These are phyloP conservation scores for Phytopythium chamaehyphon DNA, from an alignment of 352 stramenopile species.

Conservation along the genomic window DNA sequence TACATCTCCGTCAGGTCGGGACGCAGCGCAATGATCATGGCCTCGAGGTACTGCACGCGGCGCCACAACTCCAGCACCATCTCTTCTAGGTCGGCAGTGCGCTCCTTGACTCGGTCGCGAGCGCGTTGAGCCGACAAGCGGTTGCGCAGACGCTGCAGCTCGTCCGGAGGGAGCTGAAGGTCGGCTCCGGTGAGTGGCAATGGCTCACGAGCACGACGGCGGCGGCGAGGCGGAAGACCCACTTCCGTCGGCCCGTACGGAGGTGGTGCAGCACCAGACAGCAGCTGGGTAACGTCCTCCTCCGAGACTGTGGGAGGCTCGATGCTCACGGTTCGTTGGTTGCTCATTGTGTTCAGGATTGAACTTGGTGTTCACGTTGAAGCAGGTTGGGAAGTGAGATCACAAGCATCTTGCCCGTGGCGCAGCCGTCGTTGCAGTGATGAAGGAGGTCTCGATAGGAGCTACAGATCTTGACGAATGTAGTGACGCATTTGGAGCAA, in stretches of 20 bases:
- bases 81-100: constrained; percentile 49
- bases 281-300: constrained; percentile 15
- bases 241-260: constrained; percentile 16
- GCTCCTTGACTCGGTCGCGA: constrained; percentile 54
- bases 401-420: too few relatives aligned
- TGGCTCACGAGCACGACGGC: constrained; percentile 28
- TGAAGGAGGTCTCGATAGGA: too few relatives aligned
- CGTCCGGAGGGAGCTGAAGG: constrained; percentile 32
- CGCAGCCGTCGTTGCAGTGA: too few relatives aligned
- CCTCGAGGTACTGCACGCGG: constrained; percentile 57
- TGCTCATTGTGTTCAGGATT: constrained; percentile 7
- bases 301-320: constrained; percentile 2
- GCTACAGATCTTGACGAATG: too few relatives aligned
- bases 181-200: constrained; percentile 52
- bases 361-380: background rate
- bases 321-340: constrained; percentile 2
- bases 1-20: constrained; percentile 35
- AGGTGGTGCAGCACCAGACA: constrained; percentile 17
- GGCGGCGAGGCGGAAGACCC: constrained; percentile 20
- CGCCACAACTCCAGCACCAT: constrained; percentile 55
- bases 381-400: constrained; percentile 9
- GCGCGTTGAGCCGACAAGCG: constrained; percentile 53
- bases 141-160: constrained; percentile 68
- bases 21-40: constrained; percentile 31
- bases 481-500: too few relatives aligned